Conservation (phyloP, 768 basidiomycete genomes). For the Leucosporidium creatinivorum region DNA sequence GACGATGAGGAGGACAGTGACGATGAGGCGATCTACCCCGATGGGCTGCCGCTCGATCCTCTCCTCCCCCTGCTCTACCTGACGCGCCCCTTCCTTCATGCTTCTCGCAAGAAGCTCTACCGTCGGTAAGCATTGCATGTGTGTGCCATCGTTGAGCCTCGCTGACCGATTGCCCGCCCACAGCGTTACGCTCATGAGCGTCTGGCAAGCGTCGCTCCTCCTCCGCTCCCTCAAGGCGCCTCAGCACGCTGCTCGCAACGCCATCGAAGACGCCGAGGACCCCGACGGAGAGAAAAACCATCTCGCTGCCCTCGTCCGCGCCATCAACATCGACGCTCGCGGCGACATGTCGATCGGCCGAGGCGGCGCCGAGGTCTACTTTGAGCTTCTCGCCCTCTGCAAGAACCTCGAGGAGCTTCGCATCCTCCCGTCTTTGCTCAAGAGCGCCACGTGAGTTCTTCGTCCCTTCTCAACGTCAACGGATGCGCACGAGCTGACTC, state of each 20-base stretch:
- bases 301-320: neutral
- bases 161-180: neutral
- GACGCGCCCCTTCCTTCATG: constrained; percentile 34
- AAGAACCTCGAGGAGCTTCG: constrained; percentile 9
- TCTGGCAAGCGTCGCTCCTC: constrained; percentile 16
- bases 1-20: constrained; percentile 2
- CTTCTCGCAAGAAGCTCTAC: constrained; percentile 30
- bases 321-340: neutral
- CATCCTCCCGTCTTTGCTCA: constrained; percentile 10
- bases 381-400: constrained; percentile 7
- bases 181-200: neutral
- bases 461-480: neutral
- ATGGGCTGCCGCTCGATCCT: constrained; percentile 33
- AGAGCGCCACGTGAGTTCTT: constrained; percentile 20
- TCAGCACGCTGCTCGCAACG: constrained; percentile 8
- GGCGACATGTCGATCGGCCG: neutral
- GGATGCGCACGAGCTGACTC: too few relatives aligned
- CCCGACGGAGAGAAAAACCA: constrained; percentile 3
- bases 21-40: constrained; percentile 21
- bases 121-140: constrained; percentile 2
- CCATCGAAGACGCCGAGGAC: constrained; percentile 7
- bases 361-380: constrained; percentile 14
- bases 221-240: constrained; percentile 10
- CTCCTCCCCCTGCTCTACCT: constrained; percentile 32
- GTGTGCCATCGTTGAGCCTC: neutral